Conservation (phyloP, 2,329 filamentous ascomycete genomes). For the Byssoonygena ceratinophila region DNA sequence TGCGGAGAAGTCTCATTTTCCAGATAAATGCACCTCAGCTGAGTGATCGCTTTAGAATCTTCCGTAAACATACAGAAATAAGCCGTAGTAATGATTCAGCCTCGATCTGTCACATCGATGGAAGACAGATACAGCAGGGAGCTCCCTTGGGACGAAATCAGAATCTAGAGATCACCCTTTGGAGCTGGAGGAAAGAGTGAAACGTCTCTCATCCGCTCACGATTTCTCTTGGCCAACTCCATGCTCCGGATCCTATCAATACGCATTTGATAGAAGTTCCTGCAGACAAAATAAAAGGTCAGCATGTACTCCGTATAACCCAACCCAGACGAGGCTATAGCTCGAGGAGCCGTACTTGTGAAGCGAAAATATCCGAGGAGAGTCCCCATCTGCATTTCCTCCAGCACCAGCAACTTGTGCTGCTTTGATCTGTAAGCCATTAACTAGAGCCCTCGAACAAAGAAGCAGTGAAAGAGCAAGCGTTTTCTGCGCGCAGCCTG, state of each 20-base stretch:
- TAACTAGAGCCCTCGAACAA: neutral
- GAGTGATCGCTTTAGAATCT: too few species aligned
- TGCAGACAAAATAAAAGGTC: conserved; percentile 30
- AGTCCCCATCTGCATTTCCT: conserved; percentile 44
- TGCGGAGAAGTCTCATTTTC: too few species aligned
- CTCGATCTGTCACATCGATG: too few species aligned
- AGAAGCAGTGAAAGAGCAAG: neutral
- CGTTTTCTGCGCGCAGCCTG: neutral
- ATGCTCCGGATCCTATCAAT: conserved; percentile 65
- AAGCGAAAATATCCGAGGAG: conserved; percentile 70
- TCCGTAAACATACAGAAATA: too few species aligned
- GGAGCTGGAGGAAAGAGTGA: conserved; percentile 78
- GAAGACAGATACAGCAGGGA: neutral
- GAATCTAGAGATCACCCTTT: conserved; percentile 37
- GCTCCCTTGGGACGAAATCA: neutral
- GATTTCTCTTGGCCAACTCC: conserved; percentile 70
- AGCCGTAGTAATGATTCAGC: too few species aligned
- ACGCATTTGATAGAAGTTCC: conserved; percentile 77
- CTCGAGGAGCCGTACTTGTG: conserved; percentile 51
- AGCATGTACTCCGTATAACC: neutral
- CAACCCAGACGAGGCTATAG: neutral
- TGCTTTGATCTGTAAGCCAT: conserved; percentile 33
- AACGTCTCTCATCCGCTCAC: conserved; percentile 67
- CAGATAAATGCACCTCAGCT: too few species aligned
- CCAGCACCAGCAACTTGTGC: conserved; percentile 36